Evolutionary conservation across 2,329 filamentous ascomycete genomes (phyloP), one percentile per base, ranked within the genome.

Genomic region (Orbilia oligospora): DNA sequence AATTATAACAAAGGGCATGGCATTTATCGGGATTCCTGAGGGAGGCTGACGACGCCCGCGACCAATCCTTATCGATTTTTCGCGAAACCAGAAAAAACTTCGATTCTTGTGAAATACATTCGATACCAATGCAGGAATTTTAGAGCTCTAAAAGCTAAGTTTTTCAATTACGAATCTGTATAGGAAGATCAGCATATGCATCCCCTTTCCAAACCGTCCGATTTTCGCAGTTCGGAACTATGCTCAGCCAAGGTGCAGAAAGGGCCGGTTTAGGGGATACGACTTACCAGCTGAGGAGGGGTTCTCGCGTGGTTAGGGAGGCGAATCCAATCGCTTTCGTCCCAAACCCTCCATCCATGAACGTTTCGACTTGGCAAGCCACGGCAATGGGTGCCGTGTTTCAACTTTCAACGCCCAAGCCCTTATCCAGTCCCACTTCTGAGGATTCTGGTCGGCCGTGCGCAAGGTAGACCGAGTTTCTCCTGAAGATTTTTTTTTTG

Each of bases 151-250:
- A 16, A n/a, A 41, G 12, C 16, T 14, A 16, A 41, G 12, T 16
- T 22, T 8, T 55, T 4, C 27, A 36, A 18, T 12, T 55, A 8
- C 22, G 12, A 1, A 20, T 58, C 4, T 36, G 18, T 18, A 44
- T 61, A 61, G 44, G 14, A 61, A 12, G 36, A 61, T 61, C 56
- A 61, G 56, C 56, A 61, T 61, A 61, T 58, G 24, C 51, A 33
- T 22, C 44, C 33, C 30, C 53, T 30, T 56, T 61, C 33, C 36
- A 61, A 49, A 38, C 46, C 18, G 14, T 20, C 61, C 41, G 38
- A 27, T 61, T 73, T 65, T 73, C 70, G 70, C 70, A 30, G 24
- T 73, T 73, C 70, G 70, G 70, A 73, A 73, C 63, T 44, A 38
- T 18, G 16, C 36, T 33, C 12, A 22, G 36, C 38, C 58, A 20